phyloP scores from a whole-genome alignment of 2,329 filamentous ascomycete genomes.

The Exophiala sp. region DNA sequence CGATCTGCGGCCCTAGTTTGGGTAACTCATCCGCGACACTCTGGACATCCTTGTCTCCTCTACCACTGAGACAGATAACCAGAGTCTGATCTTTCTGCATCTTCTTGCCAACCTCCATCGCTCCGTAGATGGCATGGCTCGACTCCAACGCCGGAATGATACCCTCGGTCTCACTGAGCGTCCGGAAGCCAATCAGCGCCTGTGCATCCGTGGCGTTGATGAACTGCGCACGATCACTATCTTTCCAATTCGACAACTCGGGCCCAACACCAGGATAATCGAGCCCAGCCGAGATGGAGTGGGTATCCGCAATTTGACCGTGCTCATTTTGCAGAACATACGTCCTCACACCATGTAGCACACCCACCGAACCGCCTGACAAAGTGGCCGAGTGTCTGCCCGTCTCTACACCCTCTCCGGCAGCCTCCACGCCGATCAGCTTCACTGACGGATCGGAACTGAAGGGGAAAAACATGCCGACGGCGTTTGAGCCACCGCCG shows the following conservation, averaged over 20 bases:
- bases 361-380: slow-evolving; percentile 78
- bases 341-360: slow-evolving; percentile 90
- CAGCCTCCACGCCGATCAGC: slow-evolving; percentile 88
- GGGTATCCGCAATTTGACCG: slow-evolving; percentile 90
- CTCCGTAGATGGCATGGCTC: slow-evolving; percentile 85
- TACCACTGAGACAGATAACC: slow-evolving; percentile 86
- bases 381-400: slow-evolving; percentile 80
- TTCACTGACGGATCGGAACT: slow-evolving; percentile 76
- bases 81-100: slow-evolving; percentile 79
- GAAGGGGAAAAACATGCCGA: slow-evolving; percentile 98
- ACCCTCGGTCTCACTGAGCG: slow-evolving; percentile 82
- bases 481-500: slow-evolving; percentile 88
- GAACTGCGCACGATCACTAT: slow-evolving; percentile 77
- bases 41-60: slow-evolving; percentile 98
- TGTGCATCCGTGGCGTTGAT: slow-evolving; percentile 86
- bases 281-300: slow-evolving; percentile 91
- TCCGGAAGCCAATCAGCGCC: slow-evolving; percentile 78
- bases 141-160: slow-evolving; percentile 96
- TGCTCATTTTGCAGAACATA: slow-evolving; percentile 90
- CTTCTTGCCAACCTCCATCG: slow-evolving; percentile 82
- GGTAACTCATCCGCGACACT: slow-evolving; percentile 93
- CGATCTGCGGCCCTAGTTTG: slow-evolving; percentile 80
- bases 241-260: slow-evolving; percentile 89
- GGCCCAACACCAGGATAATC: slow-evolving; percentile 97
- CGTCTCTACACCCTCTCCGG: slow-evolving; percentile 86